Conservation (phyloP, 495 filamentous ascomycete genomes). For the Chlorociboria aeruginascens region DNA sequence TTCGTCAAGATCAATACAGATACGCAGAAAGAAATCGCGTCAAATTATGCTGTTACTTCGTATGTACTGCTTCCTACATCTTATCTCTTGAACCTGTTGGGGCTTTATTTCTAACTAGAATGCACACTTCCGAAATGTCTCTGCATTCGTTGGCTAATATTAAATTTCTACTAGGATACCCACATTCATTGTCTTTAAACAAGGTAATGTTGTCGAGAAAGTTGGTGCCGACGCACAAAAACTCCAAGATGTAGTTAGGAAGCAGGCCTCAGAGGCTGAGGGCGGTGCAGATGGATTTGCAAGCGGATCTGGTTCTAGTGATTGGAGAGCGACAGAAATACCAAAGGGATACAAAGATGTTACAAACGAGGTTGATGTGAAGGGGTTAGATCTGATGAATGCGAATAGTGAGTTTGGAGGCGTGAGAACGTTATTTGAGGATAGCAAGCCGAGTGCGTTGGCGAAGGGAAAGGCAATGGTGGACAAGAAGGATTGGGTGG, state of each 20-base stretch:
- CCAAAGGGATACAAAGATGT: slow-evolving; percentile 77
- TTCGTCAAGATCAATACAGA: slow-evolving; percentile 86
- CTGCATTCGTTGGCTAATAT: not conserved
- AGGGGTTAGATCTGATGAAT: slow-evolving; percentile 80
- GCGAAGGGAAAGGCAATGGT: slow-evolving; percentile 43
- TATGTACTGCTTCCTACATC: slow-evolving; percentile 27
- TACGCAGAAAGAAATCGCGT: slow-evolving; percentile 57
- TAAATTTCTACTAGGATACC: slow-evolving; percentile 39
- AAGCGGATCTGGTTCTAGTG: slow-evolving; percentile 26
- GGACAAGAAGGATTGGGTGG: slow-evolving; percentile 71
- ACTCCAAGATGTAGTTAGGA: slow-evolving; percentile 56
- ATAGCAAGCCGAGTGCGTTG: slow-evolving; percentile 51
- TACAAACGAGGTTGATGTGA: slow-evolving; percentile 65
- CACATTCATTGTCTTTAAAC: slow-evolving; percentile 85
- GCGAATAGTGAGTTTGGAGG: slow-evolving; percentile 56
- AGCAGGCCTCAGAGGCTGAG: slow-evolving; percentile 59
- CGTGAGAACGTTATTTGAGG: slow-evolving; percentile 61
- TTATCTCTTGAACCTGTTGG: not conserved
- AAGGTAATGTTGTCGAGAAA: slow-evolving; percentile 49
- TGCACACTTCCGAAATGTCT: not conserved
- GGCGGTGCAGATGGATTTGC: slow-evolving; percentile 33
- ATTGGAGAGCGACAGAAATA: slow-evolving; percentile 62
- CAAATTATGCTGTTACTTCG: slow-evolving; percentile 60
- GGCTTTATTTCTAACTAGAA: not conserved
- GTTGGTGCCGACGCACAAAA: slow-evolving; percentile 63